phyloP scores from a whole-genome alignment of 1,284 basidiomycete species.

The Microbotryomycetes sp. region DNA sequence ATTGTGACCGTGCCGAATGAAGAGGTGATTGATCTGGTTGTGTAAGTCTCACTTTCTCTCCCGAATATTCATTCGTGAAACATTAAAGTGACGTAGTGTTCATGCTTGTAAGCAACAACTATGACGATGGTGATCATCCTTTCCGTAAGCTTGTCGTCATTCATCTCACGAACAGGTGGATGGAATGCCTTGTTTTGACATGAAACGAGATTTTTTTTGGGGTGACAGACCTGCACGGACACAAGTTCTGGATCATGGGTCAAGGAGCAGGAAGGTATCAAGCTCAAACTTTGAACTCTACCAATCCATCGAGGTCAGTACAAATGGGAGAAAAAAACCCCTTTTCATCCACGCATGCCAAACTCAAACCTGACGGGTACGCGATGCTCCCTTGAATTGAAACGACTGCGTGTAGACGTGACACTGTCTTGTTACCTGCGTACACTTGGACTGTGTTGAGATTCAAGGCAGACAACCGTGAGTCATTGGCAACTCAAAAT shows the following conservation, averaged over 20 bases:
- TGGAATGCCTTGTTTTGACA: no score
- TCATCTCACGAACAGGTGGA: no score
- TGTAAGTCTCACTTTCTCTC: constrained; percentile 32
- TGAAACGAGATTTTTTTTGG: neutral
- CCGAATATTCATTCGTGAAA: constrained; percentile 1
- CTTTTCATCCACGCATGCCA: no score
- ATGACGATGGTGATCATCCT: constrained; percentile 48
- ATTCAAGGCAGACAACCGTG: constrained; percentile 43
- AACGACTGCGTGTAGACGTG: constrained; percentile 25
- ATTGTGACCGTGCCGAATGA: constrained; percentile 30
- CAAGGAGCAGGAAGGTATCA: constrained; percentile 39
- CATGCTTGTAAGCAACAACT: constrained; percentile 31
- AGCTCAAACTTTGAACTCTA: constrained; percentile 38
- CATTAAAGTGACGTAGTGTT: no score
- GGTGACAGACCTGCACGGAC: constrained; percentile 26
- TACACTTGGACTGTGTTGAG: constrained; percentile 43
- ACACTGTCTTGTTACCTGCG: constrained; percentile 44
- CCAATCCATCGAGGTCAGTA: constrained; percentile 38
- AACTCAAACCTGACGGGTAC: neutral
- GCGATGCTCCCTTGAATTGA: neutral
- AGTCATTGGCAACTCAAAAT: no score
- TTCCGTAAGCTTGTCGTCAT: constrained; percentile 40
- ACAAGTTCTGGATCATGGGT: constrained; percentile 46
- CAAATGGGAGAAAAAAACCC: neutral
- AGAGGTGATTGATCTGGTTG: constrained; percentile 39